A percentile compares a stretch with the other conserved stretches of the same genome.
Conservation (phyloP, 495 filamentous ascomycete species). For the Chaetomidium leptoderma region DNA sequence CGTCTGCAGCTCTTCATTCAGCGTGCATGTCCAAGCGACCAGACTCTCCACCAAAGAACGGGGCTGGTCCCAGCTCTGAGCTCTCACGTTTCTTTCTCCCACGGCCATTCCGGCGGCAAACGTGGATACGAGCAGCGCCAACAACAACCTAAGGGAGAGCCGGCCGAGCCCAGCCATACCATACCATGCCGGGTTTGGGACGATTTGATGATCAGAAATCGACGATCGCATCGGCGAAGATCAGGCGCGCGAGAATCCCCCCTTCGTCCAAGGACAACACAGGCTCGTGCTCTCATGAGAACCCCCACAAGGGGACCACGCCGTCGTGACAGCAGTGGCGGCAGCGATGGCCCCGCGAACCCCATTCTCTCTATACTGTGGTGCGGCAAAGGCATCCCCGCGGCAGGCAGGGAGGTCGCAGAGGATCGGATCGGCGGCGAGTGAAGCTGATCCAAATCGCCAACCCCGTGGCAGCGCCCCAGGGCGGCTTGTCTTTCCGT, state of each 20-base stretch:
- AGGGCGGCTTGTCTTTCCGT: constrained; percentile 8
- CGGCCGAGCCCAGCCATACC: no score
- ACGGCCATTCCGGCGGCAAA: constrained; percentile 6
- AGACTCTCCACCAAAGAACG: background rate
- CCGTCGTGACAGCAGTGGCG: no score
- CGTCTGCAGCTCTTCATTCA: constrained; percentile 16
- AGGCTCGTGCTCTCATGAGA: background rate
- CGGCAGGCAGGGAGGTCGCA: background rate
- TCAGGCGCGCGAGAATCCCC: background rate
- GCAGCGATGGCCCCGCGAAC: no score
- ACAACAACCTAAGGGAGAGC: background rate
- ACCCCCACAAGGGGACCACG: no score
- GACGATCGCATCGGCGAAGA: constrained; percentile 9
- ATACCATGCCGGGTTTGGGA: constrained; percentile 2
- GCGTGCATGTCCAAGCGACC: constrained; percentile 9
- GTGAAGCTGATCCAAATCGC: constrained; percentile 7
- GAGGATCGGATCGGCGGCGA: constrained; percentile 13
- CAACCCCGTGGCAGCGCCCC: background rate
- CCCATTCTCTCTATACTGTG: no score
- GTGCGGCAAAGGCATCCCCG: no score
- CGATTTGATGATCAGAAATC: constrained; percentile 7
- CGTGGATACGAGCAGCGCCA: constrained; percentile 10
- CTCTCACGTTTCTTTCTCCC: background rate
- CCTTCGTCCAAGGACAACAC: background rate
- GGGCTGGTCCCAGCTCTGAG: background rate